Evolutionary conservation across 75 land plant species (phyloP).

Genomic region (Cupressus sempervirens): DNA sequence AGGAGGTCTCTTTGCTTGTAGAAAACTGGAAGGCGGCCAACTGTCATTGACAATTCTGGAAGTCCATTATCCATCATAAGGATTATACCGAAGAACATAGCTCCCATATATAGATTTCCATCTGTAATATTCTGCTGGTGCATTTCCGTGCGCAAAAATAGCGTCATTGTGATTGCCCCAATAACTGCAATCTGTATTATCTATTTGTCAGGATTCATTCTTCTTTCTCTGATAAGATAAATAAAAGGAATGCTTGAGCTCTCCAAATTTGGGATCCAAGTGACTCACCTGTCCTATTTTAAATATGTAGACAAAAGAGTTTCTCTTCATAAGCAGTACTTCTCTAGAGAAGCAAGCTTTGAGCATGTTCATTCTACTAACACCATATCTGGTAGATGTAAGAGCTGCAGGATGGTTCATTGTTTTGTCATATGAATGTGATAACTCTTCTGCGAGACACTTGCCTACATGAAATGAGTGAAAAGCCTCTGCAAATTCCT

Average conservation of each 20-base stretch:
- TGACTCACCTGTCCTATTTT: slow-evolving; percentile 55
- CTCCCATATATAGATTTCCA: slow-evolving; percentile 34
- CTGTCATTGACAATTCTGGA: slow-evolving; percentile 35
- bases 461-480: slow-evolving; percentile 21
- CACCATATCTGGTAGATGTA: slow-evolving; percentile 48
- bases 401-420: slow-evolving; percentile 49
- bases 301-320: slow-evolving; percentile 83
- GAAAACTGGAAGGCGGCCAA: slow-evolving; percentile 45
- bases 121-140: slow-evolving; percentile 18
- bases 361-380: slow-evolving; percentile 51
- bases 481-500: slow-evolving; percentile 31
- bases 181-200: not conserved
- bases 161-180: slow-evolving; percentile 39
- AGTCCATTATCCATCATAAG: slow-evolving; percentile 40
- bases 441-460: slow-evolving; percentile 22
- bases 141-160: slow-evolving; percentile 39
- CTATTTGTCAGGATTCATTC: slow-evolving; percentile 63
- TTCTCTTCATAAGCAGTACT: slow-evolving; percentile 67
- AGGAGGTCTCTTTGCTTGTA: slow-evolving; percentile 48
- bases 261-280: slow-evolving; percentile 16
- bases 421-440: slow-evolving; percentile 29
- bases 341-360: slow-evolving; percentile 69
- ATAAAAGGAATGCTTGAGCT: slow-evolving; percentile 1
- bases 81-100: slow-evolving; percentile 33
- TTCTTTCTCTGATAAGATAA: slow-evolving; percentile 27